A percentile compares a stretch with the other conserved stretches of the same genome.
Conservation (phyloP, 768 basidiomycete species). For the Amanita molliuscula region DNA sequence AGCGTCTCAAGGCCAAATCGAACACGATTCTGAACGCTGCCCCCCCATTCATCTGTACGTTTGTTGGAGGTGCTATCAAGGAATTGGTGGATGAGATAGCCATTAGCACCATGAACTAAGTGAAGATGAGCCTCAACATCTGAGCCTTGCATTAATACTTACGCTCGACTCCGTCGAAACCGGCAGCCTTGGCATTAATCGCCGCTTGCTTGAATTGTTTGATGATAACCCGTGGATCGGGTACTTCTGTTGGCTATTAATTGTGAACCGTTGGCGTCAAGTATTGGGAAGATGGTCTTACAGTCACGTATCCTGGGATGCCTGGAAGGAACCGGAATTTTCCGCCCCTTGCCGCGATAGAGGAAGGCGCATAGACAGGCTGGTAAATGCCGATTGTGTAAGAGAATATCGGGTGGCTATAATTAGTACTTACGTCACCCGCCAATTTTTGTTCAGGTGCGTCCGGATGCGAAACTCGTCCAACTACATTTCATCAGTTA, state of each 20-base stretch:
- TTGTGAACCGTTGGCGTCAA: not conserved
- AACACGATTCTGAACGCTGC: constrained; percentile 43
- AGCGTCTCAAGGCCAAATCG: constrained; percentile 44
- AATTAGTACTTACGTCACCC: constrained; percentile 16
- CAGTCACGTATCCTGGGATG: constrained; percentile 27
- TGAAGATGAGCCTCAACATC: not conserved
- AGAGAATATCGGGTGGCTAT: not conserved
- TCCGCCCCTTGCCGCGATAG: constrained; percentile 30
- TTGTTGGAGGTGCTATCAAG: constrained; percentile 35
- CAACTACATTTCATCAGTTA: constrained; percentile 14
- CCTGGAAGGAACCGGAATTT: constrained; percentile 30
- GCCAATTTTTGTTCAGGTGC: constrained; percentile 27
- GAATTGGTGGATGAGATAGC: constrained; percentile 41
- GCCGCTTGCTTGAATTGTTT: constrained; percentile 33
- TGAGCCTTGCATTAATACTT: constrained; percentile 6
- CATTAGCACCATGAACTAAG: constrained; percentile 32
- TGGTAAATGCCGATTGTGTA: constrained; percentile 12
- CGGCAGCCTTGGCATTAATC: constrained; percentile 37
- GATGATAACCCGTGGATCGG: constrained; percentile 30
- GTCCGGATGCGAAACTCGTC: constrained; percentile 26
- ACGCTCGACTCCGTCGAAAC: constrained; percentile 48
- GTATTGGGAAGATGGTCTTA: constrained; percentile 12
- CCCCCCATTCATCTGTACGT: constrained; percentile 51
- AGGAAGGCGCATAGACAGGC: constrained; percentile 37
- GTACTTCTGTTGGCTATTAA: constrained; percentile 28